Evolutionary conservation across 208 protist genomes (phyloP).

Genomic region (Crithidia thermophila): DNA sequence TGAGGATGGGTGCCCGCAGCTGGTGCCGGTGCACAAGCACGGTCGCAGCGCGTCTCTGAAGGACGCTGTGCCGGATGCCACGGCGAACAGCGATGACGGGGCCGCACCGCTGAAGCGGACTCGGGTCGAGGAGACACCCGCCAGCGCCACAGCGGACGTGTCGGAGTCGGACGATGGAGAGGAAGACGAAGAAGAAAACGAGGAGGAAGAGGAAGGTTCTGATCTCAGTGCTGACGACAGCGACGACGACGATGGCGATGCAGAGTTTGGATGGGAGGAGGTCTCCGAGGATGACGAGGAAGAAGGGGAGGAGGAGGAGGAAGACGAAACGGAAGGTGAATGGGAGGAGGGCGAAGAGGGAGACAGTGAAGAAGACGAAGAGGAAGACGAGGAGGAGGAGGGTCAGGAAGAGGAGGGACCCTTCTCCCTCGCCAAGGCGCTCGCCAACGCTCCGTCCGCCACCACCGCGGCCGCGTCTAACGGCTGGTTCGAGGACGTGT

Average conservation of each 20-base stretch:
- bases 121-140: background rate
- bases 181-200: constrained; percentile 14
- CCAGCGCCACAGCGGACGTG: background rate
- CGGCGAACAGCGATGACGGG: constrained; percentile 1
- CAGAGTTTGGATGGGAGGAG: constrained; percentile 27
- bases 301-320: constrained; percentile 30
- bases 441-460: constrained; percentile 10
- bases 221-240: too few species aligned
- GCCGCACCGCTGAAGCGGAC: too few species aligned
- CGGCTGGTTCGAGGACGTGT: constrained; percentile 78
- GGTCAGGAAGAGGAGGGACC: constrained; percentile 14
- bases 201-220: constrained; percentile 25
- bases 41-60: background rate
- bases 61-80: background rate
- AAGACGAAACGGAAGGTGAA: constrained; percentile 28
- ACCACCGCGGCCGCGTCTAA: too few species aligned
- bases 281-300: constrained; percentile 18
- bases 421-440: constrained; percentile 30
- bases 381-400: constrained; percentile 36
- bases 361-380: constrained; percentile 34
- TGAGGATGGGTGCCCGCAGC: constrained; percentile 62
- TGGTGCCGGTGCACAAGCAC: constrained; percentile 46
- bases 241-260: constrained; percentile 25
- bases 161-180: constrained; percentile 12
- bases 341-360: constrained; percentile 49